Percentiles rank a stretch among this genome's conserved stretches.
These are phyloP conservation scores for Nyctanthes arbortristis DNA, from an alignment of 257 asterid species.

Conservation along the genomic window DNA sequence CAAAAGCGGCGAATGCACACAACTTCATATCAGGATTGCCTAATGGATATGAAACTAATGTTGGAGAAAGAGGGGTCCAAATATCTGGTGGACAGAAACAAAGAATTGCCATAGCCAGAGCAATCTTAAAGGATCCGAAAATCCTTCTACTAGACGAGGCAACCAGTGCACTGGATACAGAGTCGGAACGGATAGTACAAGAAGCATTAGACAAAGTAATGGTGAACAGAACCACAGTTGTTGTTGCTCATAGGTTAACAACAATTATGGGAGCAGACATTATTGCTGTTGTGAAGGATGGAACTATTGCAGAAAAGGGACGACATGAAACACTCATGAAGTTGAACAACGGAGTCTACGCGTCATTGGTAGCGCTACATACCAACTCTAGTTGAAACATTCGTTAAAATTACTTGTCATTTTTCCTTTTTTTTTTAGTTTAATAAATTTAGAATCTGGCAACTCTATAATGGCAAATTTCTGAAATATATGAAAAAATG, in stretches of 20 bases:
- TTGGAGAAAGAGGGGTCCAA: slow-evolving; percentile 73
- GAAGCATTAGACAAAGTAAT: slow-evolving; percentile 68
- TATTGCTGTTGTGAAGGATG: slow-evolving; percentile 75
- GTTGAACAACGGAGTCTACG: slow-evolving; percentile 58
- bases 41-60: slow-evolving; percentile 62
- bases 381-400: slow-evolving; percentile 3
- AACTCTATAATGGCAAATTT: background rate
- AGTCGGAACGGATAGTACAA: slow-evolving; percentile 70
- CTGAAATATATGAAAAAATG: background rate
- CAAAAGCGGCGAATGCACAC: slow-evolving; percentile 70
- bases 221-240: slow-evolving; percentile 70
- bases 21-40: slow-evolving; percentile 71
- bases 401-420: slow-evolving; percentile 16
- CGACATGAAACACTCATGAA: slow-evolving; percentile 59
- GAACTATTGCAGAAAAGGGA: slow-evolving; percentile 66
- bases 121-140: slow-evolving; percentile 61
- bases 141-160: slow-evolving; percentile 77
- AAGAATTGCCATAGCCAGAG: slow-evolving; percentile 70
- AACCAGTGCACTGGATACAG: slow-evolving; percentile 73
- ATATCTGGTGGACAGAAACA: slow-evolving; percentile 82
- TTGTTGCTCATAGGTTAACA: slow-evolving; percentile 67
- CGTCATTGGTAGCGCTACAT: slow-evolving; percentile 72
- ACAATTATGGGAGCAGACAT: slow-evolving; percentile 68
- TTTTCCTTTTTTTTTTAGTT: background rate
- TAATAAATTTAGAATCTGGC: background rate